Conservation (phyloP, 106 monocot genomes). For the Chionographis japonica region DNA sequence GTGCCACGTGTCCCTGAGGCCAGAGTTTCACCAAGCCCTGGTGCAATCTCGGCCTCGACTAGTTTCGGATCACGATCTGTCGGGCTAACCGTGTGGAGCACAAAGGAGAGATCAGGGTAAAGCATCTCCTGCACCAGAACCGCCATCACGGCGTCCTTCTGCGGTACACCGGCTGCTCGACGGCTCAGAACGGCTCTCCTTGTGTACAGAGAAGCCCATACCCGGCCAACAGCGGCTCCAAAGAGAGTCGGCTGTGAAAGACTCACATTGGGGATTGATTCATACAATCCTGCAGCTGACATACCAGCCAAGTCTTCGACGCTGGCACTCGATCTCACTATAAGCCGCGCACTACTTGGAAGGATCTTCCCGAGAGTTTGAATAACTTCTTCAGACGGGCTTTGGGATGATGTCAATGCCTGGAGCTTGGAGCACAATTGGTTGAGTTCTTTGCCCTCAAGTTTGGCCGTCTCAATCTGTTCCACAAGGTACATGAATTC, state of each 20-base stretch:
- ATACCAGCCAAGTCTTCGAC: slow-evolving; percentile 95
- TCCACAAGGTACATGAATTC: slow-evolving; percentile 50
- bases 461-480: slow-evolving; percentile 53
- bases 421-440: slow-evolving; percentile 60
- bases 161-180: slow-evolving; percentile 71
- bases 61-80: slow-evolving; percentile 46
- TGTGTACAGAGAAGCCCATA: slow-evolving; percentile 93
- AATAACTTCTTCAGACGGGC: slow-evolving; percentile 30
- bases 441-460: slow-evolving; percentile 53
- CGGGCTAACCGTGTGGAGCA: slow-evolving; percentile 84
- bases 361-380: slow-evolving; percentile 36
- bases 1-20: slow-evolving; percentile 90
- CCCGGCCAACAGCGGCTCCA: slow-evolving; percentile 51
- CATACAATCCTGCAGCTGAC: slow-evolving; percentile 93
- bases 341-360: slow-evolving; percentile 48
- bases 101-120: slow-evolving; percentile 74
- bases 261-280: slow-evolving; percentile 89
- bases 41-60: slow-evolving; percentile 76
- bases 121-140: slow-evolving; percentile 89
- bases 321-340: slow-evolving; percentile 89
- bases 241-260: slow-evolving; percentile 43
- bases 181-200: slow-evolving; percentile 86
- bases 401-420: slow-evolving; percentile 44
- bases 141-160: slow-evolving; percentile 75
- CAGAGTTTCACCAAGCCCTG: slow-evolving; percentile 90